Base-by-base conservation (phyloP, 1,284 basidiomycete genomes). In the Sporisorium reilianum region DNA sequence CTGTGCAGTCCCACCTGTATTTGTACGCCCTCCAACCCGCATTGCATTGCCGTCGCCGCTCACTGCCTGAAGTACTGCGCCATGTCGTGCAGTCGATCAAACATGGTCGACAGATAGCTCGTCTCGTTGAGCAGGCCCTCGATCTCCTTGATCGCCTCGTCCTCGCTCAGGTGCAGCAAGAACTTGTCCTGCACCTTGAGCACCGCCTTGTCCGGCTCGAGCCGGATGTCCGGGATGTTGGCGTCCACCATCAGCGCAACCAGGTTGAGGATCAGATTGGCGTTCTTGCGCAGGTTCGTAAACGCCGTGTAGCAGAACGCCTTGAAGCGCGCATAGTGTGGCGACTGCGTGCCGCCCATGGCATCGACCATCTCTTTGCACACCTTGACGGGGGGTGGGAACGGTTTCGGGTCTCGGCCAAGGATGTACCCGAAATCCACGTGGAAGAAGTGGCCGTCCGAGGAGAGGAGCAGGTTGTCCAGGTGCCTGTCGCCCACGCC, bases 321-420 rank as follows among this genome's bases (percentile, higher is more conserved):
- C 86, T 96, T 95, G 90, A 99, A 99, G 38, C 95, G 91, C 26
- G 90, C 89, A 85, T 99, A 95, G 95, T 82, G 92, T 89, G n/a
- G 92, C 89, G 38, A 82, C 7, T 56, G 42, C 2, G 83, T 64
- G 5, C 97, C 96, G 18, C 97, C 97, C 95, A 99, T 97, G 9
- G 93, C 95, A 81, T 99, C 97, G 0, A 99, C 94, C 97, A 99
- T 99, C 84, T 99, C 97, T 80, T 97, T 96, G 86, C 95, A 97
- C 28, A 99, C 93, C 85, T 99, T 99, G 79, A 99, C 95, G 1
- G 95, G 93, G 1, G 97, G 97, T 5, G 97, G 95, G 83, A 97
- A 97, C 0, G 95, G 95, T 85, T 99, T 99, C 0, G 97, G 97
- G 83, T 99, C 97, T 8, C 95, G 91, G 3, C 96, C 96, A 9